phyloP scores from a whole-genome alignment of 352 stramenopile species.

The Blastocystis sp. region DNA sequence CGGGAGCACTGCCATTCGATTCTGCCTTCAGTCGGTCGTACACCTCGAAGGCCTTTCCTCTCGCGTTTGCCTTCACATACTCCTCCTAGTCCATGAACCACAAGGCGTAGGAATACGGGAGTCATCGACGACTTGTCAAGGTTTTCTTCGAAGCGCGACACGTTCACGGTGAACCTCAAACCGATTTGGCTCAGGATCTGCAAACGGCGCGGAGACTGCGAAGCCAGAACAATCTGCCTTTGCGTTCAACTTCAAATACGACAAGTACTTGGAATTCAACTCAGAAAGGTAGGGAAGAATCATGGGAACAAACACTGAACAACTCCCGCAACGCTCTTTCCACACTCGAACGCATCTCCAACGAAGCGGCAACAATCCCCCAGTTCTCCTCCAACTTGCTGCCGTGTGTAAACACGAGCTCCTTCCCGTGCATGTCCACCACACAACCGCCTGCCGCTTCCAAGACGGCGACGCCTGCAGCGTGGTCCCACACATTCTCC shows the following conservation, averaged over 20 bases:
- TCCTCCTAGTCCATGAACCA: conserved; percentile 19
- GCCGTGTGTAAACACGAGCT: conserved; percentile 82
- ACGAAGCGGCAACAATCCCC: conserved; percentile 77
- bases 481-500: conserved; percentile 83
- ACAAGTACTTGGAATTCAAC: conserved; percentile 41
- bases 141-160: conserved; percentile 71
- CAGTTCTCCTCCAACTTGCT: conserved; percentile 76
- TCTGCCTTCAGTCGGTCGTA: conserved; percentile 77
- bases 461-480: conserved; percentile 78
- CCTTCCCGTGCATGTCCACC: conserved; percentile 84
- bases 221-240: conserved; percentile 61
- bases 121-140: conserved; percentile 67
- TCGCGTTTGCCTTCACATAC: conserved; percentile 62
- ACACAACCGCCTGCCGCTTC: conserved; percentile 80
- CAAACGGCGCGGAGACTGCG: conserved; percentile 46
- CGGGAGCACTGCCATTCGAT: conserved; percentile 15
- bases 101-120: background rate
- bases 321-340: conserved; percentile 71
- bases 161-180: conserved; percentile 38
- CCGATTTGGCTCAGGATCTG: conserved; percentile 74
- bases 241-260: background rate
- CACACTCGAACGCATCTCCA: conserved; percentile 76
- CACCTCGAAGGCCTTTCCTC: conserved; percentile 82
- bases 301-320: conserved; percentile 30
- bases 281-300: conserved; percentile 58